Evolutionary conservation across 352 stramenopile genomes (phyloP).

Genomic region (Phytophthora foliorum): DNA sequence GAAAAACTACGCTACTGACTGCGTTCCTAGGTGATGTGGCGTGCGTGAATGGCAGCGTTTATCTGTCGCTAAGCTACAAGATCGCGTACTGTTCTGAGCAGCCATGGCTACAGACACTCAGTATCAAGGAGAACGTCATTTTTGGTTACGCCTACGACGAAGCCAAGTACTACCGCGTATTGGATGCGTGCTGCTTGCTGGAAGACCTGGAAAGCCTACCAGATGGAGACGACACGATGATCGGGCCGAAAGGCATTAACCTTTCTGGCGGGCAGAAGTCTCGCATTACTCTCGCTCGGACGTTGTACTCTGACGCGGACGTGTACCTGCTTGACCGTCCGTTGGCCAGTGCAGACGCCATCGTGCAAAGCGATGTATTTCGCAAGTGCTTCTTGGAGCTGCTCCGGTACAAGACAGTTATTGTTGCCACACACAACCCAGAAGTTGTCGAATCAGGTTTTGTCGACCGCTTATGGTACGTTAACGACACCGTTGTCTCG

Average conservation of each 20-base stretch:
- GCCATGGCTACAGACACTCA: conserved; percentile 96
- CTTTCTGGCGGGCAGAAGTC: conserved; percentile 46
- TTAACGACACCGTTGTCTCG: conserved; percentile 32
- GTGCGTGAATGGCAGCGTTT: conserved; percentile 38
- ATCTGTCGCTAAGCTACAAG: conserved; percentile 36
- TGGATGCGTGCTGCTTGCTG: conserved; percentile 63
- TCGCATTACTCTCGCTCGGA: conserved; percentile 49
- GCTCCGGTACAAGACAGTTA: conserved; percentile 58
- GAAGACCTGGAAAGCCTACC: conserved; percentile 51
- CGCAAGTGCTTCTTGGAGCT: conserved; percentile 52
- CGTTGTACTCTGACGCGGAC: conserved; percentile 49
- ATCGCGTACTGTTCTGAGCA: conserved; percentile 87
- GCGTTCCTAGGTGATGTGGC: conserved; percentile 48
- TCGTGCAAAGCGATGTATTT: conserved; percentile 58
- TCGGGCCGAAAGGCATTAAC: conserved; percentile 44
- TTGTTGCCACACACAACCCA: conserved; percentile 93
- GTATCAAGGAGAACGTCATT: conserved; percentile 94
- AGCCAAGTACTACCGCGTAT: conserved; percentile 49
- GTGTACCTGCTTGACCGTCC: conserved; percentile 51
- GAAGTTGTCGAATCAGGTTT: conserved; percentile 64
- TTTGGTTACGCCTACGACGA: conserved; percentile 82
- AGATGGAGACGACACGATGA: conserved; percentile 45
- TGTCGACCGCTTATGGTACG: conserved; percentile 45
- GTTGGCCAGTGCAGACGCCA: conserved; percentile 41
- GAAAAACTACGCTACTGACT: conserved; percentile 53